Percentiles rank a stretch among this genome's conserved stretches.
phyloP scores from a whole-genome alignment of 352 stramenopile species.

The Aphanomyces cochlioides region DNA sequence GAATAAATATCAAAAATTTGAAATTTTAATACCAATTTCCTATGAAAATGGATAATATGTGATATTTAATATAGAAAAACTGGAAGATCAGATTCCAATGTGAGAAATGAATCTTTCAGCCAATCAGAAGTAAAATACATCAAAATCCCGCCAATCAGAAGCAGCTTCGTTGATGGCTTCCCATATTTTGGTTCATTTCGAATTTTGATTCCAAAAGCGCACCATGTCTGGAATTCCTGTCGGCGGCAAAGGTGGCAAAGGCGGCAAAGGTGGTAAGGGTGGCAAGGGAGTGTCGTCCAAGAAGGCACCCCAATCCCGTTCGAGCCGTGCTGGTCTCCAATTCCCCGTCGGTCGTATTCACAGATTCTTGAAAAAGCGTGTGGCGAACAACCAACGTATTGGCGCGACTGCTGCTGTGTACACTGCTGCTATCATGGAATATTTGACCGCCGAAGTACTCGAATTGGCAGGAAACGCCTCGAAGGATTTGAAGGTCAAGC shows the following conservation, averaged over 20 bases:
- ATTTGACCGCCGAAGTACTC: slow-evolving; percentile 99
- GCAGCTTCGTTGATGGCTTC: slow-evolving; percentile 88
- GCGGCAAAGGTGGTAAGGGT: slow-evolving; percentile 97
- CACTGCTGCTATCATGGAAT: slow-evolving; percentile 99
- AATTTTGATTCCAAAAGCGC: slow-evolving; percentile 2
- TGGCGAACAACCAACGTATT: slow-evolving; percentile 98
- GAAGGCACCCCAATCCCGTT: slow-evolving; percentile 98
- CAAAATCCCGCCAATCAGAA: slow-evolving; percentile 47
- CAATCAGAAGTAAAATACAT: slow-evolving; percentile 18
- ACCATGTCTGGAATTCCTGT: slow-evolving; percentile 24
- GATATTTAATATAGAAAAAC: background rate
- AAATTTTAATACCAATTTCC: background rate
- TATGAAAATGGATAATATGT: background rate
- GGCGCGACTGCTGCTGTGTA: slow-evolving; percentile 99
- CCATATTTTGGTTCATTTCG: slow-evolving; percentile 3
- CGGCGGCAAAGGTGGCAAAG: slow-evolving; percentile 80
- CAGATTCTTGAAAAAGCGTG: slow-evolving; percentile 98
- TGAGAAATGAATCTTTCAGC: slow-evolving; percentile 3
- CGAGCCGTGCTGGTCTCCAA: slow-evolving; percentile 97
- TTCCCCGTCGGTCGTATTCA: slow-evolving; percentile 99
- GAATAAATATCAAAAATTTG: background rate
- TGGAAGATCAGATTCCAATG: slow-evolving; percentile 2
- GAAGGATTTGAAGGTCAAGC: slow-evolving; percentile 97
- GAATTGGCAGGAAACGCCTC: slow-evolving; percentile 98
- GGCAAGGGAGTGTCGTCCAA: slow-evolving; percentile 98